A percentile compares a stretch with the other conserved stretches of the same genome.
Conservation (phyloP, 1,284 basidiomycete species). For the Tilletia setariae region DNA sequence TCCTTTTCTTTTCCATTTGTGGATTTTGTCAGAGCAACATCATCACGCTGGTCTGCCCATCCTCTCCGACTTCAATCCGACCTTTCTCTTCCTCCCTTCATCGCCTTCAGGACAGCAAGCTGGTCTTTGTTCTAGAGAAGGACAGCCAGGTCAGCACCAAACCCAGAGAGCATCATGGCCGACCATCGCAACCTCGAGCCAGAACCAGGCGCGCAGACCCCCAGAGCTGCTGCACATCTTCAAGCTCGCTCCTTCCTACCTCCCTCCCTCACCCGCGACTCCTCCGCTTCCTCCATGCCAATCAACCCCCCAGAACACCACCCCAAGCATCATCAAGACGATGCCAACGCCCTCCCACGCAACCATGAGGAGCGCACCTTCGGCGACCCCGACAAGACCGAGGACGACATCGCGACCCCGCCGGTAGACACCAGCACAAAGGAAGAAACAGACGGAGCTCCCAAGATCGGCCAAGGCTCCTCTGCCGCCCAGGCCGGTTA, state of each 20-base stretch:
- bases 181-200: neutral
- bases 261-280: neutral
- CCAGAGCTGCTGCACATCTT: neutral
- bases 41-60: too few relatives aligned
- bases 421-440: neutral
- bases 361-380: neutral
- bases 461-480: neutral
- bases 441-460: neutral
- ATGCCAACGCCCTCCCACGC: neutral
- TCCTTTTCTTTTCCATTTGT: too few relatives aligned
- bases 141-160: too few relatives aligned
- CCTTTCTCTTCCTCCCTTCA: too few relatives aligned
- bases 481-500: conserved; percentile 5
- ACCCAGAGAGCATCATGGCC: too few relatives aligned
- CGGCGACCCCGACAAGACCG: neutral
- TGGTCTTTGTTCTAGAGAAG: too few relatives aligned
- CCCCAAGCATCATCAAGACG: conserved; percentile 8
- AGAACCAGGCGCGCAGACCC: too few relatives aligned
- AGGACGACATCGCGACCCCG: neutral
- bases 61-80: too few relatives aligned
- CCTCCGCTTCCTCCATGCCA: conserved; percentile 5
- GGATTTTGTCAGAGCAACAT: too few relatives aligned
- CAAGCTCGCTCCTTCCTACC: neutral
- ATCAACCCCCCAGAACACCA: conserved; percentile 5
- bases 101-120: too few relatives aligned